Evolutionary conservation across 352 stramenopile genomes (phyloP).

Genomic region (Globisporangium cystogenes): DNA sequence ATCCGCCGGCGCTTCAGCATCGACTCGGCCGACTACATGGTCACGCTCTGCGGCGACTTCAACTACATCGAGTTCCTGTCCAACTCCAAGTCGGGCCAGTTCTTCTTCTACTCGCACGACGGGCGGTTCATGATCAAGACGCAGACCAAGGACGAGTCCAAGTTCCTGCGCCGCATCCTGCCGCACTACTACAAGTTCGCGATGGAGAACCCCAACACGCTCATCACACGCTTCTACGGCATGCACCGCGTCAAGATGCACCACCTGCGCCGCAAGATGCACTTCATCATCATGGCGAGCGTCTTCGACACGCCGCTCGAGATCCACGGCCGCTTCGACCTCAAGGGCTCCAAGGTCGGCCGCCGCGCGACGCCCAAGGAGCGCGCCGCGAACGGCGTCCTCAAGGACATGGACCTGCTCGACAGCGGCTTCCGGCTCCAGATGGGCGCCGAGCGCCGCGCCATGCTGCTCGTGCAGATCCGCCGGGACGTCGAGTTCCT

Average conservation of each 20-base stretch:
- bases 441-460: slow-evolving; percentile 62
- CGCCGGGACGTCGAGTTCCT: slow-evolving; percentile 89
- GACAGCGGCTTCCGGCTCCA: slow-evolving; percentile 83
- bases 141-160: slow-evolving; percentile 97
- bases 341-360: slow-evolving; percentile 91
- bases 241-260: slow-evolving; percentile 98
- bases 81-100: slow-evolving; percentile 98
- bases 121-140: slow-evolving; percentile 99
- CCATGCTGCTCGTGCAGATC: slow-evolving; percentile 85
- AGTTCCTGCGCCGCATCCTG: slow-evolving; percentile 96
- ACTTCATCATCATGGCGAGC: slow-evolving; percentile 96
- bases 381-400: slow-evolving; percentile 48
- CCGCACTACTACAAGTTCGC: slow-evolving; percentile 98
- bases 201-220: slow-evolving; percentile 95
- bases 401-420: slow-evolving; percentile 92
- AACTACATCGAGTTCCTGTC: slow-evolving; percentile 99
- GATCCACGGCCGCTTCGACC: slow-evolving; percentile 85
- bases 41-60: slow-evolving; percentile 90
- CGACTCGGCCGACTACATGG: slow-evolving; percentile 85
- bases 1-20: slow-evolving; percentile 72
- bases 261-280: slow-evolving; percentile 91
- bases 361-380: slow-evolving; percentile 63
- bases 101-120: slow-evolving; percentile 99
- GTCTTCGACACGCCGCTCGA: slow-evolving; percentile 94
- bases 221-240: slow-evolving; percentile 96